Conservation (phyloP, 371 early-diverging fungal species). For the Actinomucor elegans region DNA sequence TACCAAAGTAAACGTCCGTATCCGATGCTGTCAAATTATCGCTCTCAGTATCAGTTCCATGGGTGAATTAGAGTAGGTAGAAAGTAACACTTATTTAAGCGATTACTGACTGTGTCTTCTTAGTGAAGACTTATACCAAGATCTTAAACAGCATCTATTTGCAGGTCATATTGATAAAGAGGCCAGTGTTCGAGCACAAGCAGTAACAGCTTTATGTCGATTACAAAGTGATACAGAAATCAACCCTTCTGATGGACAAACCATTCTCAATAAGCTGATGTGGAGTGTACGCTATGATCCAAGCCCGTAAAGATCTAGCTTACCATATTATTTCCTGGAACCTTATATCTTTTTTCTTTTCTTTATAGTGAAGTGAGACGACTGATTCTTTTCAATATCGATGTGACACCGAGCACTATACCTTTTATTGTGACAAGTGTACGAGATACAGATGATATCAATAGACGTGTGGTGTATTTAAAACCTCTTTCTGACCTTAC, state of each 20-base stretch:
- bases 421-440: constrained; percentile 73
- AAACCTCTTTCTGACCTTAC: constrained; percentile 69
- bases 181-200: constrained; percentile 74
- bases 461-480: constrained; percentile 63
- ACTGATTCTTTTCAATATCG: constrained; percentile 76
- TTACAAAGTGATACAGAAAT: constrained; percentile 67
- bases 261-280: constrained; percentile 65
- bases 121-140: constrained; percentile 77
- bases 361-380: constrained; percentile 78
- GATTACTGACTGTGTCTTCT: neutral
- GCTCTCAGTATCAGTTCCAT: constrained; percentile 74
- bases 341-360: neutral
- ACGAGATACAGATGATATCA: constrained; percentile 73
- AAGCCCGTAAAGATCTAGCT: constrained; percentile 55
- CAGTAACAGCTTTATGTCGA: constrained; percentile 77
- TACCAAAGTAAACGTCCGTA: constrained; percentile 73
- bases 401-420: constrained; percentile 59
- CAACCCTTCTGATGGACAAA: constrained; percentile 56
- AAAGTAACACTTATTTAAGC: neutral
- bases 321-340: too few species aligned
- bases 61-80: constrained; percentile 77
- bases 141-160: constrained; percentile 63
- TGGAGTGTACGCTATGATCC: constrained; percentile 73
- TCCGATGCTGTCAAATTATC: constrained; percentile 78
- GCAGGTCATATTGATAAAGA: constrained; percentile 85